Evolutionary conservation across 2,329 filamentous ascomycete species (phyloP).

Genomic region (Lecanicillium sp.): DNA sequence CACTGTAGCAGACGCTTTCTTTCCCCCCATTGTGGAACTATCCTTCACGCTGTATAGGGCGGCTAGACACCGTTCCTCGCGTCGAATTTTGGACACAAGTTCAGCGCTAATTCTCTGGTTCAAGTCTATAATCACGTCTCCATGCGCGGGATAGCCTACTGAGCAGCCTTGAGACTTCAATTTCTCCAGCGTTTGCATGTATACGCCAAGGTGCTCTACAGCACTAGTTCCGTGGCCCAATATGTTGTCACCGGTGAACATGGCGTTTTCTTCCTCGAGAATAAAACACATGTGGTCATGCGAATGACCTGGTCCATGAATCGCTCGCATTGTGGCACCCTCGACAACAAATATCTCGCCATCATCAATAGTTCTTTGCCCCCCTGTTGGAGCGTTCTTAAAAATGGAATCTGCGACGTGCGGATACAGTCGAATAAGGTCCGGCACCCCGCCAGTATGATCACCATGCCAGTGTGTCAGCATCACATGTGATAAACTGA

Average conservation of each 20-base stretch:
- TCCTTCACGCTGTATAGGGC: constrained; percentile 27
- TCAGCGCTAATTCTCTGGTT: too few species aligned
- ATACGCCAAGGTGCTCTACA: constrained; percentile 60
- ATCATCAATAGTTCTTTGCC: constrained; percentile 36
- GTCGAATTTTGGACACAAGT: constrained; percentile 8
- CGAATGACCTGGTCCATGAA: constrained; percentile 65
- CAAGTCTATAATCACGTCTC: constrained; percentile 50
- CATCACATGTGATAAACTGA: constrained; percentile 40
- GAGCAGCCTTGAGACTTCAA: constrained; percentile 52
- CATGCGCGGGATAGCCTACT: constrained; percentile 55
- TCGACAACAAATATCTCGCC: constrained; percentile 43
- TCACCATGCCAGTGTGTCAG: constrained; percentile 73
- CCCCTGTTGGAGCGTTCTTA: constrained; percentile 46
- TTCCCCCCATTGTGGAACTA: constrained; percentile 18
- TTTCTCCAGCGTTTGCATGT: constrained; percentile 52
- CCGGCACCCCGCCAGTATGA: constrained; percentile 59
- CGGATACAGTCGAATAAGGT: constrained; percentile 38
- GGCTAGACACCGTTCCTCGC: constrained; percentile 26
- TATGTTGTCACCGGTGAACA: constrained; percentile 72
- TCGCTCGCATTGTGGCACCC: constrained; percentile 55
- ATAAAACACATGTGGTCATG: constrained; percentile 62
- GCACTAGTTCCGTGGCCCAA: constrained; percentile 68
- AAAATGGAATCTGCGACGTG: constrained; percentile 34
- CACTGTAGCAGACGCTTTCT: constrained; percentile 33
- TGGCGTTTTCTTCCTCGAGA: constrained; percentile 56